Evolutionary conservation across 345 rosid genomes (phyloP).

Genomic region (Cardamine occulta): DNA sequence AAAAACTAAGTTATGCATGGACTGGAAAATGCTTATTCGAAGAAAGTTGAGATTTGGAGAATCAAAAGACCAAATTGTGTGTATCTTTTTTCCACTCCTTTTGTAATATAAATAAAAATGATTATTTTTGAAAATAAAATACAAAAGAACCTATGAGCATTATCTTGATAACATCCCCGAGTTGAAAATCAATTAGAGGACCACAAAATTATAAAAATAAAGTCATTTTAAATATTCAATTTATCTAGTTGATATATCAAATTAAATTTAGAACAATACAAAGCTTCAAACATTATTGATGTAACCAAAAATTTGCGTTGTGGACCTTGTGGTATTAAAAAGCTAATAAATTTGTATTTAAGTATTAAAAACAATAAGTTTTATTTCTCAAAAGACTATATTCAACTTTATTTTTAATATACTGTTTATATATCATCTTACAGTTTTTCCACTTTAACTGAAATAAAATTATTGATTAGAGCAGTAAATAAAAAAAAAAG

Average conservation of each 20-base stretch:
- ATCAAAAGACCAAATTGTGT: constrained; percentile 37
- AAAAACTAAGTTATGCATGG: constrained; percentile 16
- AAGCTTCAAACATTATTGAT: neutral
- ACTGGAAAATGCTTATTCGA: constrained; percentile 33
- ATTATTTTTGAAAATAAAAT: neutral
- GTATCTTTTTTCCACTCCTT: constrained; percentile 28
- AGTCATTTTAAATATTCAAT: neutral
- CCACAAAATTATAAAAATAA: constrained; percentile 20
- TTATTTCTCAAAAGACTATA: neutral
- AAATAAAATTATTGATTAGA: neutral
- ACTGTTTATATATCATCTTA: neutral
- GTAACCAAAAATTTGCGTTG: neutral
- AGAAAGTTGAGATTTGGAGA: constrained; percentile 41
- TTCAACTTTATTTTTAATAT: neutral
- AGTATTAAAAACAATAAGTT: neutral
- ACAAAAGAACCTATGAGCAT: constrained; percentile 24
- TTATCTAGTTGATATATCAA: neutral
- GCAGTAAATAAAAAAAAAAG: neutral
- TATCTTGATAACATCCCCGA: constrained; percentile 28
- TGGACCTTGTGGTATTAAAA: neutral
- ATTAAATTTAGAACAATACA: neutral
- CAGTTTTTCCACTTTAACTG: neutral
- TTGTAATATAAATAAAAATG: constrained; percentile 11
- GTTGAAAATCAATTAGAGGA: constrained; percentile 29
- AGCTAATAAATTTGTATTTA: neutral